A percentile compares a stretch with the other conserved stretches of the same genome.
These are phyloP conservation scores for Pyracantha coccinea DNA, from an alignment of 331 rosid genomes.

Conservation along the genomic window DNA sequence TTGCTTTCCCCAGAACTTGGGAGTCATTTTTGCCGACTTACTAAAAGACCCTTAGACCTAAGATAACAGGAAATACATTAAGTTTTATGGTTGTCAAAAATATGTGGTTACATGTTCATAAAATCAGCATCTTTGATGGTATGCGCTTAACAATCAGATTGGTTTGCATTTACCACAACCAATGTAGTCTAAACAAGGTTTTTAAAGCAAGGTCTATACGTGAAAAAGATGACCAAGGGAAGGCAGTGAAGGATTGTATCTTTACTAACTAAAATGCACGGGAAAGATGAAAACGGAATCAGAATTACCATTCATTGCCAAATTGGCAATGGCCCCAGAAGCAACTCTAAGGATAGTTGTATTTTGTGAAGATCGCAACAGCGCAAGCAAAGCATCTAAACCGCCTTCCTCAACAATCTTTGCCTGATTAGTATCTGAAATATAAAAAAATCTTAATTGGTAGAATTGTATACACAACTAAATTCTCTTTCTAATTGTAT, in stretches of 20 bases:
- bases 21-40: not conserved
- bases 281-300: slow-evolving; percentile 1
- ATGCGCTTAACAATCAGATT: not conserved
- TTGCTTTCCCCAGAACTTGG: not conserved
- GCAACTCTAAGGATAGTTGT: slow-evolving; percentile 61
- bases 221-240: not conserved
- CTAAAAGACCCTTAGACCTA: not conserved
- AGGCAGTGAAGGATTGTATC: not conserved
- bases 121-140: not conserved
- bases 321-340: slow-evolving; percentile 71
- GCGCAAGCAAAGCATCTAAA: slow-evolving; percentile 49
- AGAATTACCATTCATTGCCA: slow-evolving; percentile 67
- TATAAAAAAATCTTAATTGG: not conserved
- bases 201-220: not conserved
- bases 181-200: not conserved
- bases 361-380: slow-evolving; percentile 47
- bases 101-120: not conserved
- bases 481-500: not conserved
- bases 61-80: not conserved
- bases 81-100: not conserved
- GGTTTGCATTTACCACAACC: not conserved
- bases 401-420: slow-evolving; percentile 70
- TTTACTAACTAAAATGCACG: not conserved
- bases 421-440: slow-evolving; percentile 55
- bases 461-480: not conserved